Base-by-base conservation (phyloP, 2,329 filamentous ascomycete genomes). In the Fusarium devonianum region DNA sequence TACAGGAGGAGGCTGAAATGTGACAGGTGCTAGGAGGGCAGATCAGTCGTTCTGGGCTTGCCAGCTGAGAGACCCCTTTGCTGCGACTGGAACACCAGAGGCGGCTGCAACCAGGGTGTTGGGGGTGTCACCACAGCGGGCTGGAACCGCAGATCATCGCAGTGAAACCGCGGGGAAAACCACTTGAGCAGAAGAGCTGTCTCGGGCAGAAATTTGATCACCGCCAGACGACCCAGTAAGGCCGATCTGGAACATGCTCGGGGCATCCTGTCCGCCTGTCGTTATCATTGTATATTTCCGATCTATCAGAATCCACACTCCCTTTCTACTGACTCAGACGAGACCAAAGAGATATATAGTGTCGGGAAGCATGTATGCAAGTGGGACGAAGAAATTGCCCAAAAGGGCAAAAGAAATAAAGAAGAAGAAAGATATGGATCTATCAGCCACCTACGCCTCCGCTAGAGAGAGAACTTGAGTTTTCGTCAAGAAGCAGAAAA, bases 151-250 rank as follows among this genome's bases (percentile, higher is more conserved):
- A 58, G 55, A 58, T 58, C 55, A 58, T 42, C 32, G 36, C 18
- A 29, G 29, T 32, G 39, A 55, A 44, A 42, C 37, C 54, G 54
- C 54, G 54, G 55, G 58, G 55, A 51, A 58, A 49, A 51, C 40
- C 21, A 35, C 9, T n/a, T 13, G 26, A 29, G 26, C 4, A 13
- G 12, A 40, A 22, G 37, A 56, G 51, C 38, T 56, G 53, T 56
- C 45, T 56, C 51, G 45, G 35, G 18, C 32, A 35, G 23, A 22
- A 49, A 43, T n/a, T 39, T 30, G 49, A 58, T 46, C 47, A 25
- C 49, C 37, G 36, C 43, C 36, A 37, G 28, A 38, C 26, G 46
- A 51, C 28, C 28, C 28, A 25, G 18, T 29, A 44, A 45, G 22
- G 21, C 38, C 28, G 18, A 29, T 46, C 40, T 35, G 45, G 33